Evolutionary conservation across 192 early-diverging fungal species (phyloP), one percentile per base, ranked within the genome.

Genomic region (Helicostylum pulchrum): DNA sequence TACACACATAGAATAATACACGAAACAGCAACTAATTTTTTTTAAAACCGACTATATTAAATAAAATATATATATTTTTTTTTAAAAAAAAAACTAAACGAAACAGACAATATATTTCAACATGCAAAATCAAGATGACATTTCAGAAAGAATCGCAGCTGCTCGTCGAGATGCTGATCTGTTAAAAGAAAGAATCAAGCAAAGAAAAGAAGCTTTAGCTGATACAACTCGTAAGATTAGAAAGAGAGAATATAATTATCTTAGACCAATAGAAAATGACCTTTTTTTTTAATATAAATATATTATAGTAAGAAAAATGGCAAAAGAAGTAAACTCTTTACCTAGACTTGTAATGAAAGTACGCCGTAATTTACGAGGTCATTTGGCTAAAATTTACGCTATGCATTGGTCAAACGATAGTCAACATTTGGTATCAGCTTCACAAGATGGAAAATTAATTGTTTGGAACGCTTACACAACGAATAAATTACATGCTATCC

Each of bases 401-500:
- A 69, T 69, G 67, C 67, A 69, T 59, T 69, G 61, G 53, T 60
- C 67, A 12, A 42, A 34, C 12, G 95, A 99, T 78, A 93, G 92
- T 77, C 86, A 94, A 45, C 96, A 99, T 67, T 81, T 99, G 11
- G 96, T 99, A 31, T 92, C 89, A 43, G 95, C 96, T 23, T 99
- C 96, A 67, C 96, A 99, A 83, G 96, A 99, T 77, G 95, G 96
- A 55, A 99, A 97, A 75, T 83, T 99, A 32, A 99, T 99, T 61
- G 94, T 99, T 36, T 99, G 96, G 95, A 95, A 99, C 71, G 94
- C 94, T 46, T 95, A 91, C 72, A 92, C 93, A 51, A 97, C 96
- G 54, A 99, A 99, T 83, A 99, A 99, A 78, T 89, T 97, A 49
- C 94, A 97, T 74, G 96, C 96, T n/a, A 96, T 99, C 68, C 95